These are phyloP conservation scores for Kwoniella sp. DNA, from an alignment of 768 basidiomycete species.

Conservation along the genomic window DNA sequence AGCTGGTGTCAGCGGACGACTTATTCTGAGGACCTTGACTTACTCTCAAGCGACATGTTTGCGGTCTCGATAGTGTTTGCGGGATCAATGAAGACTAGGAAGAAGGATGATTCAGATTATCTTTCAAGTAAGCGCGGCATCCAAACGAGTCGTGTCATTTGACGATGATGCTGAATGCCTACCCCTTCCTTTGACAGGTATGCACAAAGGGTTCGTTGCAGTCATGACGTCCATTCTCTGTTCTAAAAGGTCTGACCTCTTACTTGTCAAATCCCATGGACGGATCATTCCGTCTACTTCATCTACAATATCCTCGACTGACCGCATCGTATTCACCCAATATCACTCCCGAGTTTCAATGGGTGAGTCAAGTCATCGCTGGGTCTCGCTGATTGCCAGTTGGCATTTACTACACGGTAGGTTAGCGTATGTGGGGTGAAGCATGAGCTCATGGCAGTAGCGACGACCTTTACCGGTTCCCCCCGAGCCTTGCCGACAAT, in stretches of 20 bases:
- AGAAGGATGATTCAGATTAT: background rate
- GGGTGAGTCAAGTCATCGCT: conserved; percentile 10
- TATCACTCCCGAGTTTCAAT: background rate
- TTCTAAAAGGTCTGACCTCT: background rate
- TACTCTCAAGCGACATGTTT: background rate
- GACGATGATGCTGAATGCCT: background rate
- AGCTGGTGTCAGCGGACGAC: conserved; percentile 5
- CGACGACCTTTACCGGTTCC: conserved; percentile 7
- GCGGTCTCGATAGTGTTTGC: background rate
- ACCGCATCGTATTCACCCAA: background rate
- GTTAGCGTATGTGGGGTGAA: background rate
- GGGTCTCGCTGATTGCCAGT: conserved; percentile 18
- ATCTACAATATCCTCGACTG: no score
- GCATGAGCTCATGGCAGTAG: conserved; percentile 5
- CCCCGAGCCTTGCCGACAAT: conserved; percentile 21
- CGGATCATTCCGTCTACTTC: no score
- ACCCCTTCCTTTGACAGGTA: conserved; percentile 12
- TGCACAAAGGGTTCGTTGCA: conserved; percentile 17
- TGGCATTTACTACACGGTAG: conserved; percentile 35
- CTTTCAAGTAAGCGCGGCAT: background rate
- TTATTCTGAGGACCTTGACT: background rate
- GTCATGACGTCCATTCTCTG: background rate
- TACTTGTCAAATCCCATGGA: no score
- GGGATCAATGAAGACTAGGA: background rate
- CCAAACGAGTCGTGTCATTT: background rate